Conservation (phyloP, 2,329 filamentous ascomycete species). For the Fusarium phyllophilum region DNA sequence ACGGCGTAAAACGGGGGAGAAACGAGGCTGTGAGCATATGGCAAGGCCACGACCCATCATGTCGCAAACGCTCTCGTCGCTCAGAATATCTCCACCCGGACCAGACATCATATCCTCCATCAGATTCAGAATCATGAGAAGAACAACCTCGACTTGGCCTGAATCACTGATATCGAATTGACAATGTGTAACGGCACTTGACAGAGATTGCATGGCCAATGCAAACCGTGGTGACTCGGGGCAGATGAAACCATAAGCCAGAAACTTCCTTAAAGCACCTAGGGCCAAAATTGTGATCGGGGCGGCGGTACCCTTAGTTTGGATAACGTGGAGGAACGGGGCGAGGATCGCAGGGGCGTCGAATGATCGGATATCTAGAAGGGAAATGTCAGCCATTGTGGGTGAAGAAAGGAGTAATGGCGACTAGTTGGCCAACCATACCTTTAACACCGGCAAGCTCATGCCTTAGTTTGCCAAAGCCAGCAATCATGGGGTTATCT, state of each 20-base stretch:
- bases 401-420: not conserved
- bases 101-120: constrained; percentile 99
- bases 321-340: constrained; percentile 95
- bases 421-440: constrained; percentile 49
- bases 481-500: constrained; percentile 95
- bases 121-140: constrained; percentile 91
- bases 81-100: constrained; percentile 90
- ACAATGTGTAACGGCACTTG: constrained; percentile 95
- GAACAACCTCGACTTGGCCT: constrained; percentile 92
- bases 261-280: constrained; percentile 94
- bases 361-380: constrained; percentile 83
- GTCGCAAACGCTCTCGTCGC: constrained; percentile 97
- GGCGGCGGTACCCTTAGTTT: constrained; percentile 94
- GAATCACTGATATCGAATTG: constrained; percentile 97
- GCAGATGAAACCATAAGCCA: constrained; percentile 92
- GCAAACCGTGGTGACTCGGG: constrained; percentile 86
- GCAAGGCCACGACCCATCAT: constrained; percentile 99
- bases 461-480: constrained; percentile 88
- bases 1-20: constrained; percentile 88
- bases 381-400: constrained; percentile 19
- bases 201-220: constrained; percentile 92
- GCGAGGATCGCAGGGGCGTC: constrained; percentile 90
- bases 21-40: constrained; percentile 93
- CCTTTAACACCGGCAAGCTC: constrained; percentile 88
- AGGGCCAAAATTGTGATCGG: constrained; percentile 95